Evolutionary conservation across 768 basidiomycete genomes (phyloP), one percentile per base, ranked within the genome.

Genomic region (Tulasnella sp.): DNA sequence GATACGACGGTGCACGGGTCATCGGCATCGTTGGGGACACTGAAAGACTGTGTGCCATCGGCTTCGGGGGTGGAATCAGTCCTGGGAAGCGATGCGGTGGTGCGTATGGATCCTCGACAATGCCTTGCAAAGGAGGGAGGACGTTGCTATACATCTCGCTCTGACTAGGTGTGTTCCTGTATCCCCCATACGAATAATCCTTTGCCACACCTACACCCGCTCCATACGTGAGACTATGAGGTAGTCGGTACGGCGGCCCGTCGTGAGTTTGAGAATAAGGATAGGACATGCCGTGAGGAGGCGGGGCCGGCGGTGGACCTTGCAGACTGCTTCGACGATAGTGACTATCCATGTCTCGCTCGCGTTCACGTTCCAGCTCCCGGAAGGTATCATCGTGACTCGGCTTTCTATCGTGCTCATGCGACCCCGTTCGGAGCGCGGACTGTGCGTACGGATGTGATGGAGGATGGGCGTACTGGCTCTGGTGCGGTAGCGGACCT

Each of bases 401-500:
- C 49, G 22, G 29, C 9, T 59, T 48, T 29, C 29, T 30, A 2
- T 59, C 57, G 19, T 51, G 34, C 5, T 59, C 57, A 42, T 51
- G 49, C 29, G 25, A 25, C 5, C 45, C 38, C 21, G 57, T 49
- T 19, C 57, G 57, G 9, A 59, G 22, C 48, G 30, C 34, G 7
- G 57, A 59, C 49, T 59, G 57, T 27, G 57, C 57, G 31, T 51
- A 59, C 22, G 57, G 46, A 59, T 50, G 57, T 29, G 57, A 46
- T 50, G 57, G 25, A 22, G 48, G 45, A 42, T 25, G 15, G 38
- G 31, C 24, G 21, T 59, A 50, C 21, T 21, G 57, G 24, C 45
- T 25, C 12, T n/a, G 29, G 21, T 49, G 57, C 29, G 57, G 30
- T 30, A 38, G 48, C 8, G 57, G 29, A 30, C 46, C 46, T 31